phyloP scores from a whole-genome alignment of 306 rosid species.

The Hippophae gyantsensis region DNA sequence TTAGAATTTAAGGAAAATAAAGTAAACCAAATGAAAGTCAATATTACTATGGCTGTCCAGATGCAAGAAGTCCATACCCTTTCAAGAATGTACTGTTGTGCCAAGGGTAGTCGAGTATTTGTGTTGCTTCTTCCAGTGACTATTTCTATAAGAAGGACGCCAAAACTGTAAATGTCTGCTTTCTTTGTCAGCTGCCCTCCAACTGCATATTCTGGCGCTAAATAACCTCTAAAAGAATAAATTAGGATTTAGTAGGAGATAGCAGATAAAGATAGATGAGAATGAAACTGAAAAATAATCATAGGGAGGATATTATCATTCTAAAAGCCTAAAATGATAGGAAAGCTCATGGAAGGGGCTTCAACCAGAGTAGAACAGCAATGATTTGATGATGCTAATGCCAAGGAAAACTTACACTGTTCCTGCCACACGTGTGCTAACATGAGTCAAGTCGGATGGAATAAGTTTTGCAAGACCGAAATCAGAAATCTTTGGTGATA shows the following conservation, averaged over 20 bases:
- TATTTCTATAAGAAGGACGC: conserved; percentile 81
- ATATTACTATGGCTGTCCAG: not conserved
- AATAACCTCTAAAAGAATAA: conserved; percentile 61
- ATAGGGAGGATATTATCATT: not conserved
- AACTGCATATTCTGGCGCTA: conserved; percentile 96
- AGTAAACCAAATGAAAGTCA: too few relatives aligned
- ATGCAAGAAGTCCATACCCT: conserved; percentile 46
- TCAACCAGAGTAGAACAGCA: conserved; percentile 4
- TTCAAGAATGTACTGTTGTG: conserved; percentile 75
- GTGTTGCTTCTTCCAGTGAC: conserved; percentile 83
- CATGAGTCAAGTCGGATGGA: conserved; percentile 73
- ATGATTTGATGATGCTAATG: conserved; percentile 1
- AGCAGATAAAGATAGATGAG: conserved; percentile 9
- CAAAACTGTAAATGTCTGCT: conserved; percentile 86
- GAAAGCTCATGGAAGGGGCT: too few relatives aligned
- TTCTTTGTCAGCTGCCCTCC: conserved; percentile 72
- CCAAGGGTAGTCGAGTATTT: conserved; percentile 51
- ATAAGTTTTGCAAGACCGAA: conserved; percentile 94
- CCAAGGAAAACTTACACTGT: conserved; percentile 54
- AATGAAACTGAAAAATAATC: too few relatives aligned
- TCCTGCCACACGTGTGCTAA: conserved; percentile 99
- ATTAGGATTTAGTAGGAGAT: conserved; percentile 10
- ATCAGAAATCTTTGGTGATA: conserved; percentile 80
- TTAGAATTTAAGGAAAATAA: too few relatives aligned
- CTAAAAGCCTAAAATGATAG: too few relatives aligned